Percentiles rank a stretch among this genome's conserved stretches.
phyloP scores from a whole-genome alignment of 225 moss, liverwort and hornwort genomes.

The Polytrichum formosum region DNA sequence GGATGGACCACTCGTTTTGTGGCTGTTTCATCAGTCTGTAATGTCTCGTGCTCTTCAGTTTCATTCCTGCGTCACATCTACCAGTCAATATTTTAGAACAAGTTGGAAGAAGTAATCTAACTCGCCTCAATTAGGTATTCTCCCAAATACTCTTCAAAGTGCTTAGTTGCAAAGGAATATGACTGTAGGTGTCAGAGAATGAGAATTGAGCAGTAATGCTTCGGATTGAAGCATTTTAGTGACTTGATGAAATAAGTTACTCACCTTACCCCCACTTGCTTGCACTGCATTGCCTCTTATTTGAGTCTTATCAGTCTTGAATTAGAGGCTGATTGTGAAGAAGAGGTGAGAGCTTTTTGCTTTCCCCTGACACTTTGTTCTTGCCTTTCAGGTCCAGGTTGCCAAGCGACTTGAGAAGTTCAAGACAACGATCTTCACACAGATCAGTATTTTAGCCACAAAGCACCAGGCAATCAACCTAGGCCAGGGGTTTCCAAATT shows the following conservation, averaged over 20 bases:
- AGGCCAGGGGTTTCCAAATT: slow-evolving; percentile 97
- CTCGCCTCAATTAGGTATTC: background rate
- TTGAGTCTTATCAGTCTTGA: background rate
- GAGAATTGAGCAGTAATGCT: too few species aligned
- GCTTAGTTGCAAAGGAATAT: too few species aligned
- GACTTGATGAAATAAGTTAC: too few species aligned
- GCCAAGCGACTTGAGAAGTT: slow-evolving; percentile 77
- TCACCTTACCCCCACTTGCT: background rate
- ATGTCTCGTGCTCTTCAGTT: too few species aligned
- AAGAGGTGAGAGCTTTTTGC: background rate
- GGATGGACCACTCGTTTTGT: too few species aligned
- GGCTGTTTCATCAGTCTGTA: too few species aligned
- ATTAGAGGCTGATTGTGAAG: background rate
- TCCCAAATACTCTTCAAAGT: too few species aligned
- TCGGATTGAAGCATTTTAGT: too few species aligned
- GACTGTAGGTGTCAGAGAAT: too few species aligned
- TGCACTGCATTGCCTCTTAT: background rate
- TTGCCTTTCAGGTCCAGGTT: slow-evolving; percentile 54
- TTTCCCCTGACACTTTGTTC: background rate
- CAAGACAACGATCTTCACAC: slow-evolving; percentile 89
- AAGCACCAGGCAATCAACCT: slow-evolving; percentile 89
- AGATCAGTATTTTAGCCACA: slow-evolving; percentile 82
- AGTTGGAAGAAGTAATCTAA: background rate
- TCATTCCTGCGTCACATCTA: too few species aligned
- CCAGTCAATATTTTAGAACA: background rate